These are phyloP conservation scores for Trichoderma oligosporum DNA, from an alignment of 2,329 filamentous ascomycete genomes.

Conservation along the genomic window DNA sequence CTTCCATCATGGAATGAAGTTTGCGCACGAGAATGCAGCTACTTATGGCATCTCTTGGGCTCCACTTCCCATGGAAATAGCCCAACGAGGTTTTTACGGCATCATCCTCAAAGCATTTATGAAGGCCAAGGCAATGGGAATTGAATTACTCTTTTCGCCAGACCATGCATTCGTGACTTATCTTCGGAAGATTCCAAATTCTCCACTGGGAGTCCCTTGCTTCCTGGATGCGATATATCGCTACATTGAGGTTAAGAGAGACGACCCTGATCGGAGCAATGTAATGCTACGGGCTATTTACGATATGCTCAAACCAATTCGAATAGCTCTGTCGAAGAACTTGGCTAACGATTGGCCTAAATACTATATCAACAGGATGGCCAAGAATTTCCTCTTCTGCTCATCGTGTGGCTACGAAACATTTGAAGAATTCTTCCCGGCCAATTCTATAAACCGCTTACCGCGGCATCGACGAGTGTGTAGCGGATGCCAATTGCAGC, in stretches of 20 bases:
- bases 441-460: background rate
- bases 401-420: slow-evolving; percentile 35
- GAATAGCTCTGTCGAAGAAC: slow-evolving; percentile 25
- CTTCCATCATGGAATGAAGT: slow-evolving; percentile 31
- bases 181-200: slow-evolving; percentile 30
- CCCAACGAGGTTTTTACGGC: slow-evolving; percentile 34
- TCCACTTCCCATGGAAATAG: slow-evolving; percentile 23
- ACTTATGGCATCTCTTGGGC: slow-evolving; percentile 34
- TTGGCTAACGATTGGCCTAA: slow-evolving; percentile 24
- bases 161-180: slow-evolving; percentile 31
- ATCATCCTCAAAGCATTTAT: slow-evolving; percentile 35
- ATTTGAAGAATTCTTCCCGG: slow-evolving; percentile 31
- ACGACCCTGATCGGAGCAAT: background rate
- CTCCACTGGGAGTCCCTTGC: slow-evolving; percentile 27
- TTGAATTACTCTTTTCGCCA: slow-evolving; percentile 32
- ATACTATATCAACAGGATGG: slow-evolving; percentile 30
- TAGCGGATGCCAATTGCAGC: slow-evolving; percentile 31
- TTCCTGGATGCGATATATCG: slow-evolving; percentile 37
- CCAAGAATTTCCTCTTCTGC: slow-evolving; percentile 28
- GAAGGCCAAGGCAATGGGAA: slow-evolving; percentile 31
- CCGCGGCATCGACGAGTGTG: slow-evolving; percentile 27
- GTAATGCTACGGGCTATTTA: slow-evolving; percentile 26
- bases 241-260: slow-evolving; percentile 24
- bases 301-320: slow-evolving; percentile 34
- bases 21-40: background rate